Base-by-base conservation (phyloP, 495 filamentous ascomycete species). In the Aspergillus steynii region DNA sequence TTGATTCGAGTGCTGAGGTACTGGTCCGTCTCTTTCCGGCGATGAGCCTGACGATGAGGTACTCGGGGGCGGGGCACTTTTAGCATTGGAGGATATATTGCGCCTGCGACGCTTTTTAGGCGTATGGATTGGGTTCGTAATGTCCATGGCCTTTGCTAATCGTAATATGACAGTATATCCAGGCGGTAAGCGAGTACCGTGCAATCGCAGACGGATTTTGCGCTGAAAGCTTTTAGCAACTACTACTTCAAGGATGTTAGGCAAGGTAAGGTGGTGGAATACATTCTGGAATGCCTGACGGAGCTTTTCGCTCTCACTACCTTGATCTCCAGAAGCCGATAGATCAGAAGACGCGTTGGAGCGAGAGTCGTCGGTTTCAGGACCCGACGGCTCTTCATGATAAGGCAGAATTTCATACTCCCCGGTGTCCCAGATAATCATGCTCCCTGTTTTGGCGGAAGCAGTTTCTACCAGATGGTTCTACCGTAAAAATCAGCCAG, bases 381-480 rank as follows among this genome's bases (percentile, higher is more conserved):
- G 75, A 9, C 55, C 66, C 5, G 73, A 68, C 53, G 74, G 55
- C 0, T 61, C 55, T 20, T 62, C 58, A 9, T 73, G 65, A 25
- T 78, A 74, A 2, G 83, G 80, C 3, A 90, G 74, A 28, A 89
- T 64, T 54, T 79, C 74, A 64, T 89, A 89, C 57, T 86, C 85
- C 7, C 87, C 87, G 1, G 85, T 89, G 59, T 90, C 87, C 87
- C 87, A 90, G 42, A 90, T 86, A 14, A 90, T 80, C 15, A 90
- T 74, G 15, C 83, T 88, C 2, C 87, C 87, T 0, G 85, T 88
- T 12, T 73, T 72, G 10, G 62, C 52, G 2, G 83, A 86, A 6
- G 83, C 87, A 0, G 85, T 86, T 65, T 90, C 87, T 50, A 88
- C 83, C 6, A 89, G 80, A 68, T 90, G 85, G 59, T 88, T 89